Evolutionary conservation across 148 eudicot species (phyloP).

Genomic region (Limonium bicolor): DNA sequence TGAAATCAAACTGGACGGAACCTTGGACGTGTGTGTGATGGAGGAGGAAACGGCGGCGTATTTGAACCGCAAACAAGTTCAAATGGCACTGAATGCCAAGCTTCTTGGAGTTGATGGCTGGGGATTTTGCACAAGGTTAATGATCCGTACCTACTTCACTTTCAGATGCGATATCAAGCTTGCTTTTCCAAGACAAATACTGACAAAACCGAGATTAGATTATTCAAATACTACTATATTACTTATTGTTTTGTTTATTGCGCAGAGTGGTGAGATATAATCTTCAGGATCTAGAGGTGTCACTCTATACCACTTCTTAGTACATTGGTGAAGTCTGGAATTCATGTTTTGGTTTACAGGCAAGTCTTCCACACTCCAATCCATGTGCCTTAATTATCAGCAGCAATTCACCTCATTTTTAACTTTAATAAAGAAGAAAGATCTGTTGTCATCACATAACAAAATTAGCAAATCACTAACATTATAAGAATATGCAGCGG

Average conservation of each 20-base stretch:
- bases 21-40: slow-evolving; percentile 33
- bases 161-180: too few relatives aligned
- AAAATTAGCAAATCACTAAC: too few relatives aligned
- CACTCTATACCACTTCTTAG: slow-evolving; percentile 28
- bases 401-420: too few relatives aligned
- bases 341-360: slow-evolving; percentile 56
- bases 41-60: slow-evolving; percentile 40
- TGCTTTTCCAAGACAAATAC: too few relatives aligned
- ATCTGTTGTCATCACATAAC: too few relatives aligned
- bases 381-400: too few relatives aligned
- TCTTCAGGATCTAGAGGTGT: slow-evolving; percentile 26
- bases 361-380: slow-evolving; percentile 7
- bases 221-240: too few relatives aligned
- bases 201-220: too few relatives aligned
- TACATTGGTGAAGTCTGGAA: slow-evolving; percentile 25
- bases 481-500: slow-evolving; percentile 28
- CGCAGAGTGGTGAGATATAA: slow-evolving; percentile 25
- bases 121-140: slow-evolving; percentile 49
- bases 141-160: too few relatives aligned
- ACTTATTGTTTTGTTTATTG: too few relatives aligned
- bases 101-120: slow-evolving; percentile 38
- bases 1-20: too few relatives aligned
- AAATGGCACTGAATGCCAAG: slow-evolving; percentile 48
- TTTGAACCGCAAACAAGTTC: slow-evolving; percentile 57
- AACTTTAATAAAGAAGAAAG: too few relatives aligned